Evolutionary conservation across 805 yeast species (phyloP).

Genomic region (Kodamaea sagamina): DNA sequence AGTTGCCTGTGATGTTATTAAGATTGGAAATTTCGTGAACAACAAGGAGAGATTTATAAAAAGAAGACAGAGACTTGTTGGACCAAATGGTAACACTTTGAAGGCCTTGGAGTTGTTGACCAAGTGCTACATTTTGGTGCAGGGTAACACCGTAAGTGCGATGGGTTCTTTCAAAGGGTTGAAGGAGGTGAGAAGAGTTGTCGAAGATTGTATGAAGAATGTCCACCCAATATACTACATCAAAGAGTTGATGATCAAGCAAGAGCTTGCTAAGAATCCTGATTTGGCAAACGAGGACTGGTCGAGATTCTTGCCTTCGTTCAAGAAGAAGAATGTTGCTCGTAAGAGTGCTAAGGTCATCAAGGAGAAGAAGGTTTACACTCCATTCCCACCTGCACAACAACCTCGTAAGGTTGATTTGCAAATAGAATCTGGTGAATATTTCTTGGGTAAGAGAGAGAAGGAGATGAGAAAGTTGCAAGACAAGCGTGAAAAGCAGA

Average conservation of each 20-base stretch:
- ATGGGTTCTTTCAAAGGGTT: constrained; percentile 97
- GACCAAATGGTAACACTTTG: constrained; percentile 95
- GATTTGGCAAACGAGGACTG: constrained; percentile 95
- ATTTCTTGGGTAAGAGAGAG: constrained; percentile 85
- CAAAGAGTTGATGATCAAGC: constrained; percentile 95
- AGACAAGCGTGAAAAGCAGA: constrained; percentile 79
- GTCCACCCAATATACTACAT: constrained; percentile 97
- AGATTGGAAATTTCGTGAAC: constrained; percentile 84
- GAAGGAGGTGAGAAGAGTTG: constrained; percentile 88
- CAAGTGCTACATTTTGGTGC: constrained; percentile 93
- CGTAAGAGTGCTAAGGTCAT: constrained; percentile 81
- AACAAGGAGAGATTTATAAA: constrained; percentile 94
- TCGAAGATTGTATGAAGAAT: constrained; percentile 96
- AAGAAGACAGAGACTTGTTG: constrained; percentile 93
- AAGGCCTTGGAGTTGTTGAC: constrained; percentile 94
- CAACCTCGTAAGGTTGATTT: constrained; percentile 95
- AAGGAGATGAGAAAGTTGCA: constrained; percentile 69
- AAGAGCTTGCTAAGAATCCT: constrained; percentile 92
- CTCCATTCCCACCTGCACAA: constrained; percentile 99
- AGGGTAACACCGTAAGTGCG: constrained; percentile 94
- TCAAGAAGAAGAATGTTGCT: constrained; percentile 94
- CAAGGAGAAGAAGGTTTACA: constrained; percentile 76
- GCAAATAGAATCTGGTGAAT: constrained; percentile 98
- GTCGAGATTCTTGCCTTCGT: constrained; percentile 94
- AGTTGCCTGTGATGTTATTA: constrained; percentile 92